Evolutionary conservation across 1,139 yeast genomes (phyloP), one percentile per base, ranked within the genome.

Genomic region (Blastobotrys raffinosifermentans): DNA sequence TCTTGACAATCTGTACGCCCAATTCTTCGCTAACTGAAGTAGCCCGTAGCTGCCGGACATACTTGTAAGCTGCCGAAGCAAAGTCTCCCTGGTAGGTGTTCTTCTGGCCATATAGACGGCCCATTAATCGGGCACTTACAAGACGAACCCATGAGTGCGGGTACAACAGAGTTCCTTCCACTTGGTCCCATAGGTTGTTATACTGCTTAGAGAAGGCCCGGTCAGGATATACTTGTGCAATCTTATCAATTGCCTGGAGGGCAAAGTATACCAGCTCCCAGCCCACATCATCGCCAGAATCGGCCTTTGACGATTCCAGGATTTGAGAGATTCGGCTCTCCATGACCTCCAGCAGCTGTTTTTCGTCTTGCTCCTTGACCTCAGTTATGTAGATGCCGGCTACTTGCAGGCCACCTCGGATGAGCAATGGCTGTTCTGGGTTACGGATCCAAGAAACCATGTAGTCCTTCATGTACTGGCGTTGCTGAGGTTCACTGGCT

Each of bases 131-230:
- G n/a, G 81, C 66, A 0, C 94, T 64, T 4, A 75, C 66, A 39
- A 83, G 67, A 53, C 97, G 75, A 9, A 89, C 82, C 97, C 97
- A 89, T 0, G 94, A 72, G 58, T 89, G 97, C 2, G 96, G 96
- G 58, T 75, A 91, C 37, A 89, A 64, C 44, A 87, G 65, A 18
- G 77, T 64, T 9, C 70, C 71, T 19, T 76, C 67, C 4, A 82
- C 63, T 15, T 63, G 59, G 9, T 56, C 53, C 91, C 93, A 82
- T 9, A 73, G 49, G 1, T 31, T 33, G 25, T 59, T 66, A 43
- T 50, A 48, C 13, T 49, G 50, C 6, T 35, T 27, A 3, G 48
- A 32, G 40, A 70, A 69, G 31, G 73, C 63, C 20, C 25, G 9
- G 19, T 19, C 29, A 7, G 36, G 18, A 14, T 29, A 19, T 19